These are phyloP conservation scores for Gentiana dahurica DNA, from an alignment of 257 asterid species.

Conservation along the genomic window DNA sequence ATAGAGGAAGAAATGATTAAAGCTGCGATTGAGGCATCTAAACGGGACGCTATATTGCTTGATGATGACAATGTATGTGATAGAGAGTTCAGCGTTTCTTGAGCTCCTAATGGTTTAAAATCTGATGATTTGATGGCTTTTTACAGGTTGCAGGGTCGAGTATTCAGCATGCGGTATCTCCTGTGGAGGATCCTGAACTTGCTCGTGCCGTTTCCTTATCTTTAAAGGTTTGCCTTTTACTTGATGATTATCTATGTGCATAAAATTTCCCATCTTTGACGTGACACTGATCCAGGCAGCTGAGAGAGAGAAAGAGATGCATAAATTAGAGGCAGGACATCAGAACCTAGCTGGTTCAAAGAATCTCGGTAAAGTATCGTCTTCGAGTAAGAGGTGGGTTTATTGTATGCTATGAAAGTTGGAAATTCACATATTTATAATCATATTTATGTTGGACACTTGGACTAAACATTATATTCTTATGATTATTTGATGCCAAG, in stretches of 20 bases:
- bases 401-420: slow-evolving; percentile 17
- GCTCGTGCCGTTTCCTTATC: slow-evolving; percentile 73
- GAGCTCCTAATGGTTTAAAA: slow-evolving; percentile 6
- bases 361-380: slow-evolving; percentile 29
- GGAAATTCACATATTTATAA: not conserved
- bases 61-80: slow-evolving; percentile 36
- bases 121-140: slow-evolving; percentile 17
- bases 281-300: slow-evolving; percentile 49
- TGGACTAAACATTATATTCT: no score
- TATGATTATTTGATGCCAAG: slow-evolving; percentile 9
- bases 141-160: slow-evolving; percentile 39
- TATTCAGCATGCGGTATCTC: slow-evolving; percentile 34
- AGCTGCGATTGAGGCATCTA: slow-evolving; percentile 98
- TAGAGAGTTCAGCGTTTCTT: slow-evolving; percentile 9
- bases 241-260: slow-evolving; percentile 4
- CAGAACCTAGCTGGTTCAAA: slow-evolving; percentile 29
- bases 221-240: slow-evolving; percentile 39
- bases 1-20: slow-evolving; percentile 97
- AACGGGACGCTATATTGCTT: slow-evolving; percentile 54
- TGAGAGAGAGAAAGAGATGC: slow-evolving; percentile 50
- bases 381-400: slow-evolving; percentile 47
- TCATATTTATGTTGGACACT: no score
- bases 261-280: slow-evolving; percentile 19
- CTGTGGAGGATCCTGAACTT: slow-evolving; percentile 45
- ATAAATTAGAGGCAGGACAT: slow-evolving; percentile 31